A percentile compares a stretch with the other conserved stretches of the same genome.
Evolutionary conservation across 139 green algal genomes (phyloP).

Genomic region (Monoraphidium neglectum): DNA sequence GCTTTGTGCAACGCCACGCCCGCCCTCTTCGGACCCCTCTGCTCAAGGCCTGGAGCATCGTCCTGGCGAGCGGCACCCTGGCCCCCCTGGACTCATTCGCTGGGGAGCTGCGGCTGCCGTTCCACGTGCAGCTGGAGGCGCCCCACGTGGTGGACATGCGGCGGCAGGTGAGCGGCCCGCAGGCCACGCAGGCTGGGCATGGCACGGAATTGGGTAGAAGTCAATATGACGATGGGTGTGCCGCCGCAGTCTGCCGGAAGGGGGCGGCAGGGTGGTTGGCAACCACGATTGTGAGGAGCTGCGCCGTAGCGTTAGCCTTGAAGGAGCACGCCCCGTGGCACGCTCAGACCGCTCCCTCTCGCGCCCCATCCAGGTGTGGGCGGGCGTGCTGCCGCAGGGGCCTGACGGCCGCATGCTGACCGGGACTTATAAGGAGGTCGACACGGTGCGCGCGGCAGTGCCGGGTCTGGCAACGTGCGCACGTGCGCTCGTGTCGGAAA

Average conservation of each 20-base stretch:
- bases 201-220: too few relatives aligned
- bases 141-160: slow-evolving; percentile 90
- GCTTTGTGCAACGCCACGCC: too few relatives aligned
- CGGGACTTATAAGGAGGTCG: slow-evolving; percentile 55
- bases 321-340: too few relatives aligned
- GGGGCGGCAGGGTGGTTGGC: too few relatives aligned
- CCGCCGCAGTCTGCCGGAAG: too few relatives aligned
- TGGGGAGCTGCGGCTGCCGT: slow-evolving; percentile 77
- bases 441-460: slow-evolving; percentile 9
- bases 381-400: slow-evolving; percentile 54
- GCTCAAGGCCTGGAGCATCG: slow-evolving; percentile 56
- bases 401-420: slow-evolving; percentile 44
- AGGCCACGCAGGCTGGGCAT: not conserved
- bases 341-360: too few relatives aligned
- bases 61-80: slow-evolving; percentile 88
- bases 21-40: too few relatives aligned
- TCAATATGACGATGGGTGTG: too few relatives aligned
- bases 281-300: too few relatives aligned
- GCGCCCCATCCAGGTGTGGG: slow-evolving; percentile 72
- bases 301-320: too few relatives aligned
- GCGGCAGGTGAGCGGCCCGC: slow-evolving; percentile 63
- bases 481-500: not conserved
- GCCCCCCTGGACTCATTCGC: slow-evolving; percentile 88
- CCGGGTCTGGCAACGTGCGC: not conserved
- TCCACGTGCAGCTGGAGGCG: slow-evolving; percentile 78